Conservation (phyloP, 2,329 filamentous ascomycete genomes). For the Gnomoniopsis smithogilvyi region DNA sequence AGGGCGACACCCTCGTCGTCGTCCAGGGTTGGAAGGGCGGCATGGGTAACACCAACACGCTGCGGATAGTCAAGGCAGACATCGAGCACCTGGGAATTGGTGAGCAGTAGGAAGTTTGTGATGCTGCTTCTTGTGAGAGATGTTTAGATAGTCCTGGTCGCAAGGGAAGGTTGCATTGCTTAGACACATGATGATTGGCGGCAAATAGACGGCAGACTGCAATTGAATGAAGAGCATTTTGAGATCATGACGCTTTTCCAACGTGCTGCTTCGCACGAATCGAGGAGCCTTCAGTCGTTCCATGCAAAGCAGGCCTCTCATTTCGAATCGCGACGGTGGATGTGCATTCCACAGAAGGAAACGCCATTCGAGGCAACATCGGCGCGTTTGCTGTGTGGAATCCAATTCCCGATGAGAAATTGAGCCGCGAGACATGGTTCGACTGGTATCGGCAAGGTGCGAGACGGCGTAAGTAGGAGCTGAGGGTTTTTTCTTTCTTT, state of each 20-base stretch:
- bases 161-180: not conserved
- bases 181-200: not conserved
- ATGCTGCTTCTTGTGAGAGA: not conserved
- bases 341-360: too few relatives aligned
- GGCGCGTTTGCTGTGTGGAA: too few relatives aligned
- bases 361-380: too few relatives aligned
- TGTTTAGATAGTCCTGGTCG: not conserved
- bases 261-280: not conserved
- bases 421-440: too few relatives aligned
- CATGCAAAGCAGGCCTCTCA: too few relatives aligned
- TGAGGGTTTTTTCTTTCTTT: too few relatives aligned
- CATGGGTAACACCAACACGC: conserved; percentile 87
- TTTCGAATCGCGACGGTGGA: too few relatives aligned
- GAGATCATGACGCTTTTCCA: not conserved
- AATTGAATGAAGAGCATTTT: conserved; percentile 1
- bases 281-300: too few relatives aligned
- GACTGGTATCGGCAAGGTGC: too few relatives aligned
- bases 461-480: too few relatives aligned
- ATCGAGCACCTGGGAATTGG: conserved; percentile 56
- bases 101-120: conserved; percentile 24
- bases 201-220: conserved; percentile 10
- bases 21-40: conserved; percentile 91
- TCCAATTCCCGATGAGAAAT: too few relatives aligned
- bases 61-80: conserved; percentile 61
- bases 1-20: conserved; percentile 74